These are phyloP conservation scores for Thuidium tamariscinum DNA, from an alignment of 225 moss, liverwort and hornwort genomes.

Conservation along the genomic window DNA sequence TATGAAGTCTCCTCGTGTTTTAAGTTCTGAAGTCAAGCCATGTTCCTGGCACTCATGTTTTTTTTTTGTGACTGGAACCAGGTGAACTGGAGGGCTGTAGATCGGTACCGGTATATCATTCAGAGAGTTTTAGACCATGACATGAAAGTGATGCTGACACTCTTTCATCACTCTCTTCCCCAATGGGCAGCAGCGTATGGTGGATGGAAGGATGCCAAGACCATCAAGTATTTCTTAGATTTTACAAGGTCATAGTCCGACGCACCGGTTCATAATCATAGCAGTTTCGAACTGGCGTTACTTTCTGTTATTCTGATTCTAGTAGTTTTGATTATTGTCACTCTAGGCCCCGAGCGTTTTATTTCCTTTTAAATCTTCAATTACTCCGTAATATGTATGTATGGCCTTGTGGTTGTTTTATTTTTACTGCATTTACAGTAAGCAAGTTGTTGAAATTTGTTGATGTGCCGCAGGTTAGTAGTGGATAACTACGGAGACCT, in stretches of 20 bases:
- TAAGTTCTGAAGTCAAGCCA: neutral
- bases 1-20: neutral
- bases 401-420: neutral
- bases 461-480: constrained; percentile 49
- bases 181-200: constrained; percentile 79
- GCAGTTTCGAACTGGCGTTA: neutral
- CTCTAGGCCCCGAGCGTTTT: neutral
- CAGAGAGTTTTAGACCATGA: constrained; percentile 65
- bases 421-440: neutral
- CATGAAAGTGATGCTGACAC: constrained; percentile 94
- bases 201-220: constrained; percentile 83
- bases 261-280: neutral
- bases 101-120: constrained; percentile 75
- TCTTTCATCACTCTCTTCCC: constrained; percentile 97
- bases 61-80: constrained; percentile 9
- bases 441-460: neutral
- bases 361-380: neutral
- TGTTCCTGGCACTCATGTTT: neutral
- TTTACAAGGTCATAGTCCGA: constrained; percentile 62
- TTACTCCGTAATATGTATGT: neutral
- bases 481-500: constrained; percentile 78
- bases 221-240: constrained; percentile 76
- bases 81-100: constrained; percentile 82
- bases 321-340: neutral
- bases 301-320: neutral